Percentiles rank a stretch among this genome's conserved stretches.
These are phyloP conservation scores for Dioszegia hungarica DNA, from an alignment of 768 basidiomycete genomes.

Conservation along the genomic window DNA sequence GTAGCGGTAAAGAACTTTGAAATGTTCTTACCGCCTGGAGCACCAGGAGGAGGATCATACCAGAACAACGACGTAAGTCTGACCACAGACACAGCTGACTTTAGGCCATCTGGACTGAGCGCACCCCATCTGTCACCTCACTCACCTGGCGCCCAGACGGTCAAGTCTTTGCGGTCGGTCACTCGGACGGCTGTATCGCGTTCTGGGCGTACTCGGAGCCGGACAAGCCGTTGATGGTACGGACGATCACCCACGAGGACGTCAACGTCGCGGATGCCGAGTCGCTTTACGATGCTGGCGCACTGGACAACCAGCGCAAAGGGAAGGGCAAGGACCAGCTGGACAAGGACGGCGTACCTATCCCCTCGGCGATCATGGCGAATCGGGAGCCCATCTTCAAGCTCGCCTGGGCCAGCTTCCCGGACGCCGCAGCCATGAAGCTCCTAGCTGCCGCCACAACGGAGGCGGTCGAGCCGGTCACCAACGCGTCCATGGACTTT, in stretches of 20 bases:
- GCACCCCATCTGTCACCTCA: slow-evolving; percentile 65
- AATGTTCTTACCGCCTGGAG: slow-evolving; percentile 68
- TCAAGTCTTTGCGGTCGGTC: slow-evolving; percentile 72
- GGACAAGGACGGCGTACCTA: slow-evolving; percentile 21
- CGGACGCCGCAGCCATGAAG: slow-evolving; percentile 52
- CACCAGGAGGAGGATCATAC: slow-evolving; percentile 71
- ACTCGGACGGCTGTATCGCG: slow-evolving; percentile 74
- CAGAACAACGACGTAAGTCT: slow-evolving; percentile 52
- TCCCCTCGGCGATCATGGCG: slow-evolving; percentile 19
- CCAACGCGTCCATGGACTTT: slow-evolving; percentile 45
- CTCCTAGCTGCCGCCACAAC: slow-evolving; percentile 17
- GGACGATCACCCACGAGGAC: slow-evolving; percentile 57
- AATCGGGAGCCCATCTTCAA: slow-evolving; percentile 76
- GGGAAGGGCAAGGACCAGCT: slow-evolving; percentile 12
- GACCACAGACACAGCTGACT: background rate
- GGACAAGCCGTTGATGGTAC: slow-evolving; percentile 67
- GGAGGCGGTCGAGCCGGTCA: slow-evolving; percentile 30
- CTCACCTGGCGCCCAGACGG: slow-evolving; percentile 66
- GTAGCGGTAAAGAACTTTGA: slow-evolving; percentile 60
- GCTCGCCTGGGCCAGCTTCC: slow-evolving; percentile 74
- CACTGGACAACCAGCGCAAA: slow-evolving; percentile 42
- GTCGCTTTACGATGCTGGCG: slow-evolving; percentile 49
- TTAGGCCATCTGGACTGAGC: slow-evolving; percentile 66
- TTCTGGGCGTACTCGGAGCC: slow-evolving; percentile 80
- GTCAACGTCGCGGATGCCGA: slow-evolving; percentile 52